Evolutionary conservation across 768 basidiomycete genomes (phyloP), one percentile per base, ranked within the genome.

Genomic region (Lactifluus piperatus): DNA sequence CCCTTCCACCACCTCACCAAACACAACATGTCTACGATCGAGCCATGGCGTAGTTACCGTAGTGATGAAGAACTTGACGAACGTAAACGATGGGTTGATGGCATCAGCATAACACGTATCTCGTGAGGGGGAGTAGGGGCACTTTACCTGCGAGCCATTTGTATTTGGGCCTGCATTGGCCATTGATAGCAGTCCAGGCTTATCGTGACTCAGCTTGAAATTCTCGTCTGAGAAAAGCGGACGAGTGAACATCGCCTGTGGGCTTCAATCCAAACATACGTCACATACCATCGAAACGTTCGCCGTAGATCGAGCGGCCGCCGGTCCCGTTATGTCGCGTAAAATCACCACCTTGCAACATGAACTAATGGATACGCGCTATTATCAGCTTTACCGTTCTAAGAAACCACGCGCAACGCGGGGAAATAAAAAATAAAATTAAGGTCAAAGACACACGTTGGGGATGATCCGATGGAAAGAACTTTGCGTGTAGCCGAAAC

Each of bases 401-500:
- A 52, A 41, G 29, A 43, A 32, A 18, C n/a, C n/a, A n/a, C n/a
- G n/a, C n/a, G n/a, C n/a, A 18, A 13, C 11, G 20, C 1, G 13
- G 37, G n/a, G 18, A 30, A 20, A 5, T n/a, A n/a, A 6, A 22
- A 20, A 43, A 18, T 2, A 44, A n/a, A 44, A 22, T 43, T 30
- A 10, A 18, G 7, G 5, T 14, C 26, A 18, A 29, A 7, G 51
- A 67, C 72, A 45, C 26, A 72, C 73, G 10, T 68, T 69, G 14
- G 76, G 76, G 59, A 78, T 76, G 65, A 79, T 69, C 44, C 79
- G 73, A 68, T 94, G 91, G 76, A 93, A 88, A 10, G 58, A 60
- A 59, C 83, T 83, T 2, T 78, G 81, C 26, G 79, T 71, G 73
- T 93, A 97, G 8, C 86, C 89, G 64, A 85, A 85, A 20, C 83